These are phyloP conservation scores for Rubia peregrina DNA, from an alignment of 305 asterid genomes.

Conservation along the genomic window DNA sequence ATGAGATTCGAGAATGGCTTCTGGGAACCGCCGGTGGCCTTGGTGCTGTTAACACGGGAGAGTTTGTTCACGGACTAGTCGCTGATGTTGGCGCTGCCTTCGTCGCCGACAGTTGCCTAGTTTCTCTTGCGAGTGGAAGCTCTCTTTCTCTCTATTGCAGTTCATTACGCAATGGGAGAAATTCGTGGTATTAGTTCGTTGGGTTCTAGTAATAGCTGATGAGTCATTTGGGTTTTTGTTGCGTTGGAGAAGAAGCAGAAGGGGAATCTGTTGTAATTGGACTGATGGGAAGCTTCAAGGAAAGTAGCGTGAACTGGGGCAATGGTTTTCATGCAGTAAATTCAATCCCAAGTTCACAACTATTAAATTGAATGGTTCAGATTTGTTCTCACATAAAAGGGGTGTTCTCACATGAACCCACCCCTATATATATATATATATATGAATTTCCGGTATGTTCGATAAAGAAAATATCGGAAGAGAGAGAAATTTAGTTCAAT, in stretches of 20 bases:
- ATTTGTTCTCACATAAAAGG: too few species aligned
- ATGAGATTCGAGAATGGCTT: conserved; percentile 52
- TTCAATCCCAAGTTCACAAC: too few species aligned
- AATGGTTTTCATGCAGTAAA: neutral
- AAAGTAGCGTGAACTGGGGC: neutral
- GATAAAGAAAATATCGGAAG: too few species aligned
- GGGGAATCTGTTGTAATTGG: neutral
- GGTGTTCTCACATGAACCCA: too few species aligned
- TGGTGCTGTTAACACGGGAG: neutral
- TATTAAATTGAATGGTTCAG: too few species aligned
- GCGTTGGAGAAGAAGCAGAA: neutral
- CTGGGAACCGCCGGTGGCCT: conserved; percentile 15
- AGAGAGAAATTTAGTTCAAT: too few species aligned
- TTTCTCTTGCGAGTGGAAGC: neutral
- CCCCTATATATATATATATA: too few species aligned
- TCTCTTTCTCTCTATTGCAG: conserved; percentile 13
- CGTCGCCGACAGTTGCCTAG: neutral
- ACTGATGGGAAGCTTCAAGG: neutral
- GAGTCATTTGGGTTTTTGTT: neutral
- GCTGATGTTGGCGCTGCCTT: neutral
- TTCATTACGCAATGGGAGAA: neutral
- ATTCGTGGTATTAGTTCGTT: neutral
- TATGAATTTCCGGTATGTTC: too few species aligned
- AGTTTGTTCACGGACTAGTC: conserved; percentile 20
- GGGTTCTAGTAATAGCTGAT: neutral